Percentiles rank a stretch among this genome's conserved stretches.
Evolutionary conservation across 257 asterid genomes (phyloP).

Genomic region (Euphrasia confusa): DNA sequence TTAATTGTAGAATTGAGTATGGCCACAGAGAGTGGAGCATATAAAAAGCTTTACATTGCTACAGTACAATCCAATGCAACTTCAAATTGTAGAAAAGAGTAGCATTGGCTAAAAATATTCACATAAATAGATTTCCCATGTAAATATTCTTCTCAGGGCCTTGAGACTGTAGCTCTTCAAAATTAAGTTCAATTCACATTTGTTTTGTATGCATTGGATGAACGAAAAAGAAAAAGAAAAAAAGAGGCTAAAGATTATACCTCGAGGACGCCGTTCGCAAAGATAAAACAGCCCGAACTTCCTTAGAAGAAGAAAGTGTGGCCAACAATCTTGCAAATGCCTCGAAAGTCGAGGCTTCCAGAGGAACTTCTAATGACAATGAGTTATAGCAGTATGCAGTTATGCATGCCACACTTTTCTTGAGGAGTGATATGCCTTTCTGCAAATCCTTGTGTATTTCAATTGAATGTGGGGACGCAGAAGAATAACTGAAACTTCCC

Average conservation of each 20-base stretch:
- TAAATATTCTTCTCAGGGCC: conserved; percentile 2
- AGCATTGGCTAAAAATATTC: not conserved
- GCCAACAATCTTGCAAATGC: conserved; percentile 79
- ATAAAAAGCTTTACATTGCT: not conserved
- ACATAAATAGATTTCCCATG: not conserved
- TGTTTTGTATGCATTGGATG: conserved; percentile 7
- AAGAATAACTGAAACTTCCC: conserved; percentile 66
- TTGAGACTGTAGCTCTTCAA: conserved; percentile 2
- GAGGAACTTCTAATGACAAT: conserved; percentile 69
- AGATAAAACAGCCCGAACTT: conserved; percentile 72
- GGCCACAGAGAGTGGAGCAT: not conserved
- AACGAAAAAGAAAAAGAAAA: not conserved
- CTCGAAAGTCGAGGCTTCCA: conserved; percentile 88
- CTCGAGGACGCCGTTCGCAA: conserved; percentile 68
- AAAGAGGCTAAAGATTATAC: conserved; percentile 31
- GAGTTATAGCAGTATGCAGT: conserved; percentile 82
- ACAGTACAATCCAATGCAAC: conserved; percentile 5
- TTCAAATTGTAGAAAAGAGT: conserved; percentile 5
- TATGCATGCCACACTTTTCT: conserved; percentile 93
- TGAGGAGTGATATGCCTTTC: conserved; percentile 97
- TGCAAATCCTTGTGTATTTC: conserved; percentile 94
- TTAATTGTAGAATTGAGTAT: not conserved
- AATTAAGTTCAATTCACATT: not conserved
- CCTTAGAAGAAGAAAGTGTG: conserved; percentile 90
- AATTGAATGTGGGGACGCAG: conserved; percentile 81